Percentiles rank a stretch among this genome's conserved stretches.
Evolutionary conservation across 2,329 filamentous ascomycete genomes (phyloP).

Genomic region (Eutypella sp.): DNA sequence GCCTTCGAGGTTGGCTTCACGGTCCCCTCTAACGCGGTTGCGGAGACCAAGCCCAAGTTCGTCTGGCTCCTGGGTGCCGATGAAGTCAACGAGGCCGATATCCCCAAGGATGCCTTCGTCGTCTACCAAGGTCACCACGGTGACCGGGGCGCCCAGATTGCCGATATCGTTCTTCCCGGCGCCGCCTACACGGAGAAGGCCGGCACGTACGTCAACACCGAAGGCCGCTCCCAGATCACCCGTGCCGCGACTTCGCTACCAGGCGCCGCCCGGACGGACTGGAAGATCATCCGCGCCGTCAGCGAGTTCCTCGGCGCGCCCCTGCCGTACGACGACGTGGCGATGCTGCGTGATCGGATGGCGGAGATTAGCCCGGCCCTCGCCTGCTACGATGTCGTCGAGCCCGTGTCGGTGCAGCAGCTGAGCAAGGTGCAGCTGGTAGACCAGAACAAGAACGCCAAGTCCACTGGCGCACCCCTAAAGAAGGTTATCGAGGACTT

Average conservation of each 20-base stretch:
- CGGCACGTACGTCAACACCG: slow-evolving; percentile 95
- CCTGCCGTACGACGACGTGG: slow-evolving; percentile 89
- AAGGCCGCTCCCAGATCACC: slow-evolving; percentile 91
- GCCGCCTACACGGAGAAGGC: slow-evolving; percentile 97
- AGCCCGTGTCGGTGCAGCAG: slow-evolving; percentile 67
- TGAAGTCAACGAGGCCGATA: slow-evolving; percentile 77
- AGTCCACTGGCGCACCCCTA: slow-evolving; percentile 66
- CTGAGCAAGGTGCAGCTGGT: slow-evolving; percentile 93
- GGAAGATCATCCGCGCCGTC: slow-evolving; percentile 94
- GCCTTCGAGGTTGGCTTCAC: slow-evolving; percentile 96
- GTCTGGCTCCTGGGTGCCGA: slow-evolving; percentile 96
- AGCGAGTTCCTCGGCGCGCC: slow-evolving; percentile 86
- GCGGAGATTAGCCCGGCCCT: slow-evolving; percentile 89
- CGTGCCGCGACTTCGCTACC: slow-evolving; percentile 84
- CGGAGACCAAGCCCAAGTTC: slow-evolving; percentile 85
- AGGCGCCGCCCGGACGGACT: slow-evolving; percentile 88
- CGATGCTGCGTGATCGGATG: slow-evolving; percentile 87
- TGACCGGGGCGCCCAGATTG: slow-evolving; percentile 86
- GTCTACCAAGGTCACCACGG: slow-evolving; percentile 98
- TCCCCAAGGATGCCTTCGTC: slow-evolving; percentile 93
- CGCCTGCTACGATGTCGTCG: slow-evolving; percentile 84
- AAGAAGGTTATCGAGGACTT: slow-evolving; percentile 91
- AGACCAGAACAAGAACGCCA: slow-evolving; percentile 88
- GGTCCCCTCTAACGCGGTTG: slow-evolving; percentile 74
- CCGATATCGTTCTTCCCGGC: slow-evolving; percentile 88